Conservation (phyloP, 78 protist species). For the Blattamonas nauphoetae region DNA sequence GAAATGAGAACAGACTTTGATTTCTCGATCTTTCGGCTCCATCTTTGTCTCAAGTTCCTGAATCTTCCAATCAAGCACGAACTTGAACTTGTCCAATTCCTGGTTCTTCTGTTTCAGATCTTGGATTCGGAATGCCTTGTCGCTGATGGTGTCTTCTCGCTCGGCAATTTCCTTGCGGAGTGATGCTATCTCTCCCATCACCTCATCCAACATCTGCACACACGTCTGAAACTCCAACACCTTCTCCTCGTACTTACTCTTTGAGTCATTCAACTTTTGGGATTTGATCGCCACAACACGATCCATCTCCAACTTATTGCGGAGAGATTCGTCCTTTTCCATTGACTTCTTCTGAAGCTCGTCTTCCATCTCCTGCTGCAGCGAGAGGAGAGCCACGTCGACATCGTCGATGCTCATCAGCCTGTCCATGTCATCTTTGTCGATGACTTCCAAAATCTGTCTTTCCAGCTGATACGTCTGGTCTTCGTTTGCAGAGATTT, state of each 20-base stretch:
- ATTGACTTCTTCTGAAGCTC: not conserved
- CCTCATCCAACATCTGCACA: not conserved
- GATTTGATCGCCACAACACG: not conserved
- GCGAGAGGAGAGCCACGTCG: not conserved
- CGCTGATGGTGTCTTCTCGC: not conserved
- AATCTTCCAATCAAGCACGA: slow-evolving; percentile 15
- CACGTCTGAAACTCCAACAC: not conserved
- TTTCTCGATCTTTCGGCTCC: not conserved
- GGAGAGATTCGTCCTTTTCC: not conserved
- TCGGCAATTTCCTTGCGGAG: not conserved
- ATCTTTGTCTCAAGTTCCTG: slow-evolving; percentile 3
- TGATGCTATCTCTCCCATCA: not conserved
- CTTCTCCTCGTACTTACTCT: not conserved
- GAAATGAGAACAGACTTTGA: not conserved
- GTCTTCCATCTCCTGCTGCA: not conserved
- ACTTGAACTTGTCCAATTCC: slow-evolving; percentile 15
- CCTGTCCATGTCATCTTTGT: not conserved
- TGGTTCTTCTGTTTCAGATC: slow-evolving; percentile 12
- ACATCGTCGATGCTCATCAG: not conserved
- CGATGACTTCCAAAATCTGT: not conserved
- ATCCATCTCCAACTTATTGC: not conserved
- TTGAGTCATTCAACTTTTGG: not conserved
- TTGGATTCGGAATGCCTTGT: not conserved
- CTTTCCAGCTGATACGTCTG: not conserved
- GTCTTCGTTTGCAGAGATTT: not conserved